Evolutionary conservation across 352 stramenopile genomes (phyloP), one percentile per base, ranked within the genome.

Genomic region (Phytopythium ostracodes): DNA sequence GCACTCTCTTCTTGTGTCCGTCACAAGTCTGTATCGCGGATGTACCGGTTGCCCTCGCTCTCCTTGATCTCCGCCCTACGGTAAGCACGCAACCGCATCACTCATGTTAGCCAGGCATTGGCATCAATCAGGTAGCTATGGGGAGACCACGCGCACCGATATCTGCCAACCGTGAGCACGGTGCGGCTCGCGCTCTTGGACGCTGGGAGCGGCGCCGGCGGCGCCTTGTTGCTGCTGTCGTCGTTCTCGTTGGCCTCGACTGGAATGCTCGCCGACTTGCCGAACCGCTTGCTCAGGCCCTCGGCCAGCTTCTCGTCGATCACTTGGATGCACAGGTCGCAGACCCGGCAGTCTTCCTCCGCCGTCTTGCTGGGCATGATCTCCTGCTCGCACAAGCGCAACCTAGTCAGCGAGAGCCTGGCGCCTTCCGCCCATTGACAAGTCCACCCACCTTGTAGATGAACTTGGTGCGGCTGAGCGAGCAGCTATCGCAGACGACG

Each of bases 21-120:
- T 75, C 68, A 95, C 56, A 95, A 59, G 60, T 95, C 86, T 22
- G 79, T 88, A 70, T 95, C 86, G 44, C 86, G 82, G 50, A 95
- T 95, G 81, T 93, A 95, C 31, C 86, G 81, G 58, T 95, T 95
- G 63, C 86, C 86, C 72, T 95, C 86, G 57, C 84, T 93, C 61
- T 95, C 86, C 54, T 92, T 95, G 76, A 95, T 95, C 62, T 95
- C 86, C 40, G 86, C 86, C 60, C 86, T 95, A 47, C 54, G n/a
- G 1, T 20, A n/a, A 6, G 20, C 2, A 47, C 2, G 20, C 43
- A 43, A 49, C 18, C 27, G 43, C 22, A 49, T 49, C 17, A 25
- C 17, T 49, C 43, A 10, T 9, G 43, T 14, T 2, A 49, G 12
- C 14, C 33, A 38, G 33, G 6, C n/a, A n/a, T n/a, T n/a, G n/a